Evolutionary conservation across 1,284 basidiomycete species (phyloP), one percentile per base, ranked within the genome.

Genomic region (Moesziomyces sp.): DNA sequence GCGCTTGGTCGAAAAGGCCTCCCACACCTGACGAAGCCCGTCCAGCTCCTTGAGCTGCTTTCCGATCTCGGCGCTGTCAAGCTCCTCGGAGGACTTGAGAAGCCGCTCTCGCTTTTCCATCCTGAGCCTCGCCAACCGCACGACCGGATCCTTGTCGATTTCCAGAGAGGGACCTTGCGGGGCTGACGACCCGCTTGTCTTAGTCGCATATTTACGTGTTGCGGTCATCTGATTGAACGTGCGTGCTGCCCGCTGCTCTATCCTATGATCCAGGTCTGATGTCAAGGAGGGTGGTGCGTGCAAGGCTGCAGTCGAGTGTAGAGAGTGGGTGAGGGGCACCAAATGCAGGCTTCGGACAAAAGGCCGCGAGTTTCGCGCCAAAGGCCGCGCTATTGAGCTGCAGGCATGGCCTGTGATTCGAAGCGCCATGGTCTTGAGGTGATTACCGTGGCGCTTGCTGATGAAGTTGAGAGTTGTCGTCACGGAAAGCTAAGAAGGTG

Each of bases 21-120:
- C 74, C 87, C 88, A 90, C 10, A 87, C 87, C 23, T 86, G 84
- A 21, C 86, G 84, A 5, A 91, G 77, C 2, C 88, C 86, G 46
- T 88, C 88, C 7, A 89, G 79, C 52, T 88, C 87, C 57, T 89
- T 88, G 61, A 88, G 82, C 21, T 72, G 64, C 52, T 68, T 70
- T 7, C 67, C 63, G 2, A 67, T 18, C 6, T 59, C 67, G 9
- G 59, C 59, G 26, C 48, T 64, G 45, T 69, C 66, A 18, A 40
- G 38, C 18, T 38, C 24, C 14, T 66, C 61, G 21, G 58, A 21
- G 0, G 56, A 44, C 10, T 46, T 46, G 1, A 76, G 58, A 16
- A 80, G 49, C 1, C 60, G 50, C 21, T 76, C 60, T 5, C 71
- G 70, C 52, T 62, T 61, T 1, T 26, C 45, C 68, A 80, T 69